Evolutionary conservation across 1,284 basidiomycete species (phyloP), one percentile per base, ranked within the genome.

Genomic region (Inonotus obliquus): DNA sequence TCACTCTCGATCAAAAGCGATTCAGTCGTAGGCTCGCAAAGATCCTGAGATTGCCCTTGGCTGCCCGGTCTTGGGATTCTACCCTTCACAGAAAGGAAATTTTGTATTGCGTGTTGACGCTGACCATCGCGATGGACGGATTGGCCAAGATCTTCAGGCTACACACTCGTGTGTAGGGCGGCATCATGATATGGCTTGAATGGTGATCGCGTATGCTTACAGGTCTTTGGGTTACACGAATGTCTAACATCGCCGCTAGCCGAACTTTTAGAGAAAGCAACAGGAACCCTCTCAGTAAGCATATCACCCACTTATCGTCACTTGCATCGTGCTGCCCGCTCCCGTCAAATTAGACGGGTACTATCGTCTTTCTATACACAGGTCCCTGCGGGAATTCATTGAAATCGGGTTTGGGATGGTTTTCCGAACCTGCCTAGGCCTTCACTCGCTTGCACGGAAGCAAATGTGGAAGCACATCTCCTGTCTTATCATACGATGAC

Each of bases 101-200:
- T 13, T 52, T 2, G 17, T 9, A 19, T 32, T 52, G 19, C 51
- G 51, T 19, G 51, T 27, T 52, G 35, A 11, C 32, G 29, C 51
- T 27, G 25, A 35, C 13, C 32, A 52, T 52, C 51, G 27, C 51
- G 51, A 52, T 52, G 32, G 32, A 52, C 27, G 51, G 51, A 52
- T 52, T 52, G 25, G 51, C 51, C 51, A 52, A 52, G 32, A 52
- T 52, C 35, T 52, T 52, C 51, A 52, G 27, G 27, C 32, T 52
- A n/a, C n/a, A n/a, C n/a, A n/a, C n/a, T 27, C 13, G 51, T 9
- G n/a, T n/a, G n/a, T 19, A 6, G 6, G 5, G 23, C 13, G 32
- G 32, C 32, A 32, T n/a, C n/a, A n/a, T n/a, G n/a, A n/a, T 32
- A 32, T 9, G 9, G 32, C 4, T 4, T 4, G 32, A 32, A 32